phyloP scores from a whole-genome alignment of 2,329 filamentous ascomycete genomes.

The Anisogramma anomala region DNA sequence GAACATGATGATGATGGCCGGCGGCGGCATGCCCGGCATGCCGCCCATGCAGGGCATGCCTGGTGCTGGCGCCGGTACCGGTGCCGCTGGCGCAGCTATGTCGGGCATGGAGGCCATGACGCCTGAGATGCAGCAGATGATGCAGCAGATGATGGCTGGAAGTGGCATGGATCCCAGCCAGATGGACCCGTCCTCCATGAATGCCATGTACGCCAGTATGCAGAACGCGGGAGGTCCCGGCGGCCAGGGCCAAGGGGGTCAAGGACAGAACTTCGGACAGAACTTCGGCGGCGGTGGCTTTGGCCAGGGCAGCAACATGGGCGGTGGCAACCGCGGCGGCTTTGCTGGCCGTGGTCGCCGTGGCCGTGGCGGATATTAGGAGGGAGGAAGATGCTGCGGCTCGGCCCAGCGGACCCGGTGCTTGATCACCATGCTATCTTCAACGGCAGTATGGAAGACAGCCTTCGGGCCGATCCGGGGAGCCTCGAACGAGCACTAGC shows the following conservation, averaged over 20 bases:
- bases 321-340: conserved; percentile 23
- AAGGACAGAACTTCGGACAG: conserved; percentile 41
- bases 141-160: conserved; percentile 56
- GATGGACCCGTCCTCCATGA: conserved; percentile 50
- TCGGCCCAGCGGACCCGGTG: no score
- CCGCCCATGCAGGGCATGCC: conserved; percentile 28
- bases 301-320: conserved; percentile 39
- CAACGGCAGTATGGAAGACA: no score
- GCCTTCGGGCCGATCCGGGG: no score
- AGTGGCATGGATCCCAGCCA: conserved; percentile 53
- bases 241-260: conserved; percentile 34
- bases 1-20: conserved; percentile 53
- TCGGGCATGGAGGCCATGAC: conserved; percentile 51
- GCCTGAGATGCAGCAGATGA: conserved; percentile 56
- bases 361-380: conserved; percentile 18
- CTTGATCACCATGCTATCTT: no score
- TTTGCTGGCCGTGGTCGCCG: conserved; percentile 24
- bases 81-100: conserved; percentile 28
- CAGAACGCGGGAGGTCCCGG: conserved; percentile 34
- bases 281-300: conserved; percentile 40
- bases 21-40: conserved; percentile 28
- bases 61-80: conserved; percentile 21
- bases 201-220: conserved; percentile 49
- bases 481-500: no score
- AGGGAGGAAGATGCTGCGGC: no score